Evolutionary conservation across 1,284 basidiomycete genomes (phyloP).

Genomic region (Sparassis latifolia): DNA sequence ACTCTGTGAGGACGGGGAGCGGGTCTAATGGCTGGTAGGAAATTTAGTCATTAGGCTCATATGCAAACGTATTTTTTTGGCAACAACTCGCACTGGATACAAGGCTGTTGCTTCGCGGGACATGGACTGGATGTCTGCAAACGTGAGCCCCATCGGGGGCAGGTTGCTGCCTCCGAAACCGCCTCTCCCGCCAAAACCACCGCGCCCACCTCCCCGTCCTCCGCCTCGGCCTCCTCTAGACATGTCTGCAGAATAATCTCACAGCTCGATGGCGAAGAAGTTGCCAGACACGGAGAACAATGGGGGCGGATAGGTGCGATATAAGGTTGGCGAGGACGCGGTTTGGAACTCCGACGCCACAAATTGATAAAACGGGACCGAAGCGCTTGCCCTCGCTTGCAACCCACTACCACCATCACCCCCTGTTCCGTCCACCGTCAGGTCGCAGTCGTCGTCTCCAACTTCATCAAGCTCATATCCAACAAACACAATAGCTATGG

Average conservation of each 20-base stretch:
- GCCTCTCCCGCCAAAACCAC: slow-evolving; percentile 46
- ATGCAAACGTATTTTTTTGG: not conserved
- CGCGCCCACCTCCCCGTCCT: slow-evolving; percentile 42
- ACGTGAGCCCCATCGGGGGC: slow-evolving; percentile 73
- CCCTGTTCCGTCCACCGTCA: slow-evolving; percentile 5
- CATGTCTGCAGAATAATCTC: slow-evolving; percentile 31
- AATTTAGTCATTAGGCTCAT: not conserved
- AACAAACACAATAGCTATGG: slow-evolving; percentile 38
- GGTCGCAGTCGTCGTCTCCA: slow-evolving; percentile 10
- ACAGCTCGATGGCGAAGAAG: not conserved
- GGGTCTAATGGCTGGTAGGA: slow-evolving; percentile 47
- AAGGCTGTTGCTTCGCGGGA: slow-evolving; percentile 67
- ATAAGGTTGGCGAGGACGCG: slow-evolving; percentile 4
- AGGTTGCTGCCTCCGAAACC: slow-evolving; percentile 33
- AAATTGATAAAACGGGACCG: slow-evolving; percentile 12
- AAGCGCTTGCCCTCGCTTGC: slow-evolving; percentile 4
- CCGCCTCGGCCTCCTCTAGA: slow-evolving; percentile 51
- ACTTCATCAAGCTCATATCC: slow-evolving; percentile 6
- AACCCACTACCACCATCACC: slow-evolving; percentile 20
- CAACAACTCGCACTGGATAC: slow-evolving; percentile 57
- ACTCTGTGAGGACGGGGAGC: slow-evolving; percentile 57
- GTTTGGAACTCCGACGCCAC: slow-evolving; percentile 17
- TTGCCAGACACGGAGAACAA: not conserved
- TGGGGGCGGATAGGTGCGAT: slow-evolving; percentile 8
- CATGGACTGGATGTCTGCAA: slow-evolving; percentile 69